Evolutionary conservation across 1,284 basidiomycete genomes (phyloP).

Genomic region (Cryptococcus hybrid): DNA sequence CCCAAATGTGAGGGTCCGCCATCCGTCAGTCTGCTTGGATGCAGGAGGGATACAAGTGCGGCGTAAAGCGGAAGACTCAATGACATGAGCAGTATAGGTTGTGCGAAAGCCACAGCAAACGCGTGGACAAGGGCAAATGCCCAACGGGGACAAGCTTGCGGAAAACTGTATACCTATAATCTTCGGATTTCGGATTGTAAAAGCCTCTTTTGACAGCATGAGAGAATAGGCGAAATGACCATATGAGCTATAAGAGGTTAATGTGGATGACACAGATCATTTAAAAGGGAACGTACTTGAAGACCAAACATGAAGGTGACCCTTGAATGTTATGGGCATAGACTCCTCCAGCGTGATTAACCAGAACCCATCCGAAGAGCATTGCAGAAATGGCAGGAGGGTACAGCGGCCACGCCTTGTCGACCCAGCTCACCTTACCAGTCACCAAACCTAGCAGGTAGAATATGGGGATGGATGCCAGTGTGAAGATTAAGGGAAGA

Average conservation of each 20-base stretch:
- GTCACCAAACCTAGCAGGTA: constrained; percentile 55
- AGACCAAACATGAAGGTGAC: constrained; percentile 68
- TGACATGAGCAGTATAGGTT: constrained; percentile 62
- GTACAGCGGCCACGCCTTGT: constrained; percentile 65
- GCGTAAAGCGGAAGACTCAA: constrained; percentile 57
- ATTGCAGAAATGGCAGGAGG: constrained; percentile 76
- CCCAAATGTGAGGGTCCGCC: constrained; percentile 11
- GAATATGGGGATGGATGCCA: constrained; percentile 27
- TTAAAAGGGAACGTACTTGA: constrained; percentile 50
- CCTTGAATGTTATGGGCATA: constrained; percentile 56
- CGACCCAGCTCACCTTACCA: constrained; percentile 78
- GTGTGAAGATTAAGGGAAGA: constrained; percentile 25
- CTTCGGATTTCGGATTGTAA: constrained; percentile 65
- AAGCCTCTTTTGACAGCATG: constrained; percentile 83
- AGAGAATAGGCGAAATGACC: constrained; percentile 70
- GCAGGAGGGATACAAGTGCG: constrained; percentile 29
- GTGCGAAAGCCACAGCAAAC: constrained; percentile 61
- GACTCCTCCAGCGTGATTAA: constrained; percentile 60
- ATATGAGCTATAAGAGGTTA: constrained; percentile 51
- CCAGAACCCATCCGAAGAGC: constrained; percentile 57
- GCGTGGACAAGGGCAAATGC: constrained; percentile 79
- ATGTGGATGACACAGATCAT: too few species aligned
- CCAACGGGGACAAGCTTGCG: constrained; percentile 62
- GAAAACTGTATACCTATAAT: constrained; percentile 86
- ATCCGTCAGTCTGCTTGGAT: constrained; percentile 52